Conservation (phyloP, 2,329 filamentous ascomycete genomes). For the Mollisia scopiformis region DNA sequence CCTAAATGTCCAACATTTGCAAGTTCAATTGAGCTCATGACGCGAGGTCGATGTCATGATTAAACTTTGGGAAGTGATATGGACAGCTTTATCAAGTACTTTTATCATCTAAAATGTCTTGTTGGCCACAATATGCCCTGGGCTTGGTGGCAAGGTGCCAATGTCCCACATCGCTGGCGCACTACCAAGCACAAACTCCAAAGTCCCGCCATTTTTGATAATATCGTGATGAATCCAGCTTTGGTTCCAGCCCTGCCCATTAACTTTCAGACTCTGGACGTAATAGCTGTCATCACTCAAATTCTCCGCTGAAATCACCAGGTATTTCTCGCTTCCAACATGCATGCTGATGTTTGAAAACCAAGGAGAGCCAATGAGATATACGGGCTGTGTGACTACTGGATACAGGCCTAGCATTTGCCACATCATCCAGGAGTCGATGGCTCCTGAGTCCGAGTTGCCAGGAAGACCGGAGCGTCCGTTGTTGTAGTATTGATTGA, state of each 20-base stretch:
- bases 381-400: neutral
- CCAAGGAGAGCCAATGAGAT: neutral
- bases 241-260: neutral
- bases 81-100: too few species aligned
- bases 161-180: neutral
- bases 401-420: neutral
- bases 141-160: neutral
- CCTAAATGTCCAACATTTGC: too few species aligned
- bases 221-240: neutral
- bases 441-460: neutral
- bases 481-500: neutral
- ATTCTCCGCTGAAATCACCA: neutral
- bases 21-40: too few species aligned
- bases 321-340: neutral
- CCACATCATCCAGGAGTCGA: neutral
- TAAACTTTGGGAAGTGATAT: too few species aligned
- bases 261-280: neutral
- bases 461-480: neutral
- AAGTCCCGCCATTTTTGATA: neutral
- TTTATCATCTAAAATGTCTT: too few species aligned
- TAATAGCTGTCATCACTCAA: neutral
- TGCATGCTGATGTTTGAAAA: neutral
- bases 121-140: too few species aligned
- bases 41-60: too few species aligned
- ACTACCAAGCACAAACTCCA: neutral